Base-by-base conservation (phyloP, 2,329 filamentous ascomycete species). In the Nemania sp. region DNA sequence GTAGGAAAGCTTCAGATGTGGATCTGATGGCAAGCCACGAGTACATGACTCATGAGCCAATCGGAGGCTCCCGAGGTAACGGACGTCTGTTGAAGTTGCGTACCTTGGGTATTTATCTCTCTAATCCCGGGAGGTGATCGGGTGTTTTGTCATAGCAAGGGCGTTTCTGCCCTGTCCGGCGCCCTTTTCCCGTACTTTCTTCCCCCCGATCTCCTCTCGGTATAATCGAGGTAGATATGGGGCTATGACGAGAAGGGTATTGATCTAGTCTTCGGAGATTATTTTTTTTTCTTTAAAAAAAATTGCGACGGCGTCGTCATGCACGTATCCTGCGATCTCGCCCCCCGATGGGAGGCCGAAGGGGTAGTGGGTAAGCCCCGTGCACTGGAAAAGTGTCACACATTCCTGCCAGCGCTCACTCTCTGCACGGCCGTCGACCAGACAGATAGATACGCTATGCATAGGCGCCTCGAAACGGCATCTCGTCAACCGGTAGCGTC, bases 1-100 rank as follows among this genome's bases (percentile, higher is more conserved):
- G 35, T 29, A 18, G 20, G 54, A 50, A 62, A 62, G 56, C 60
- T 39, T 39, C 35, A 39, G 35, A 21, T 54, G 62, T 65, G 64
- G 62, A 66, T 59, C 62, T 57, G 50, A 56, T 47, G 55, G 45
- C 40, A 45, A 55, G 50, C 45, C 40, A 51, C 20, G 18, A 7
- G 39, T 51, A 47, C 54, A 63, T 64, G 64, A 65, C 46, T 62
- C 63, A 57, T 52, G 29, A 37, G 21, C 60, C 63, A 67, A 65
- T 67, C 49, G 56, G 55, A 56, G 55, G n/a, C 53, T 45, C 55
- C 17, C 21, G n/a, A 48, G 45, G 35, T 4, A n/a, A 48, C 32
- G 29, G n/a, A 57, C 13, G 45, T 48, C 50, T 53, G 20, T 55
- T 25, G 20, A 57, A 54, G 54, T 32, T 57, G 32, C 29, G 45